Base-by-base conservation (phyloP, 108 stramenopile species). In the Seminavis robusta region DNA sequence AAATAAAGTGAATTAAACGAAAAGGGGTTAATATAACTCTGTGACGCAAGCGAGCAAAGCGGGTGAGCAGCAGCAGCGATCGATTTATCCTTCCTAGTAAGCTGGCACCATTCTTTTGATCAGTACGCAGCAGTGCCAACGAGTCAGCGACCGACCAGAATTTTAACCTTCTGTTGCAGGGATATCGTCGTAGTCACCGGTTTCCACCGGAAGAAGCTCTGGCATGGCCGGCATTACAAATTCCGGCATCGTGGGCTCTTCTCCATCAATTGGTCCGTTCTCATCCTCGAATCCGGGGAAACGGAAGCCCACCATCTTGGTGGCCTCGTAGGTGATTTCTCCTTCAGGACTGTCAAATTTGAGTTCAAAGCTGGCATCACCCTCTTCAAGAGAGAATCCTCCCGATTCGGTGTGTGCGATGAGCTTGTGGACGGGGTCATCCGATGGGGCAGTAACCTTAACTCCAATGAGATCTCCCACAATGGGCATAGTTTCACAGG, bases 231-330 rank as follows among this genome's bases (percentile, higher is more conserved):
- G 57, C 25, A 26, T 20, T 4, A 46, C 57, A 17, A 59, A 59
- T n/a, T n/a, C n/a, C n/a, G n/a, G n/a, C n/a, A n/a, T n/a, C n/a
- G n/a, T n/a, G n/a, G n/a, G n/a, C n/a, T 48, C 56, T n/a, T 40
- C 46, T 29, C 47, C 64, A 1, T 26, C 61, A 28, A 20, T 30
- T 20, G 51, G 46, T 16, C 72, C 65, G 38, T 56, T 54, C 19
- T 71, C 76, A n/a, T 49, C 76, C 27, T 71, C 76, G 39, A 71
- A 77, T 40, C 76, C 76, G 34, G 76, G 76, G 56, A 77, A 77
- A 28, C 67, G 67, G 38, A 77, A 39, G 7, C 76, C 76, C 25
- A 48, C 51, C 3, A 65, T 56, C 52, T 65, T 47, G 56, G 66
- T 55, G 39, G 76, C 60, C 5, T 69, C 71, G 49, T 71, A 67